Percentiles rank a stretch among this genome's conserved stretches.
Evolutionary conservation across 768 basidiomycete genomes (phyloP).

Genomic region (Pilatotrama ljubarskyi): DNA sequence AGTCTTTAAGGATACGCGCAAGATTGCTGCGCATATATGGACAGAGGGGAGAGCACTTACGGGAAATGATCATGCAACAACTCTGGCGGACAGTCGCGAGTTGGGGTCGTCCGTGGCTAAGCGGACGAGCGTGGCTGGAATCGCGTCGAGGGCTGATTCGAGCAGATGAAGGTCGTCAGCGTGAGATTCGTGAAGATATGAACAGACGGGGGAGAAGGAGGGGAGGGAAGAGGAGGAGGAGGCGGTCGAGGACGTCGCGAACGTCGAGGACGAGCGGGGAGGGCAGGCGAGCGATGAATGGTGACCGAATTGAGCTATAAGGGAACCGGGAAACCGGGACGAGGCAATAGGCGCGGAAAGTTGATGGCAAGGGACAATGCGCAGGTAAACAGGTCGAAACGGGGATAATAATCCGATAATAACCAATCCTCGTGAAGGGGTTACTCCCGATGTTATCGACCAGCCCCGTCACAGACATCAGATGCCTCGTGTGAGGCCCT

Average conservation of each 20-base stretch:
- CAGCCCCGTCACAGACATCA: slow-evolving; percentile 19
- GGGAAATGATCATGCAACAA: slow-evolving; percentile 19
- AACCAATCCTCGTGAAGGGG: slow-evolving; percentile 5
- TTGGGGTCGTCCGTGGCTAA: slow-evolving; percentile 10
- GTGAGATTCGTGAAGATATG: slow-evolving; percentile 24
- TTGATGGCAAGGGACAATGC: slow-evolving; percentile 25
- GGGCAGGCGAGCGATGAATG: slow-evolving; percentile 23
- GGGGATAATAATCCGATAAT: slow-evolving; percentile 23
- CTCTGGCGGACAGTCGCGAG: slow-evolving; percentile 3
- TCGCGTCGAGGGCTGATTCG: slow-evolving; percentile 8
- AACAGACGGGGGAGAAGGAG: slow-evolving; percentile 15
- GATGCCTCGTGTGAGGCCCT: slow-evolving; percentile 22
- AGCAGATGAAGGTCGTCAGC: slow-evolving; percentile 27
- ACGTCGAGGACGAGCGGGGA: slow-evolving; percentile 27
- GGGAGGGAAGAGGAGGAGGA: slow-evolving; percentile 9
- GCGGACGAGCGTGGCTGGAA: not conserved
- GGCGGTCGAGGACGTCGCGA: slow-evolving; percentile 26
- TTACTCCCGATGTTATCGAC: slow-evolving; percentile 22
- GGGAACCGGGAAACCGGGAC: slow-evolving; percentile 29
- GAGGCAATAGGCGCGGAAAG: slow-evolving; percentile 22
- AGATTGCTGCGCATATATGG: not conserved
- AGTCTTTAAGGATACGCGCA: not conserved
- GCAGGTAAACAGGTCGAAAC: slow-evolving; percentile 16
- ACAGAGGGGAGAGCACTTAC: slow-evolving; percentile 15
- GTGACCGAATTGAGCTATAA: slow-evolving; percentile 28